Evolutionary conservation across 768 basidiomycete genomes (phyloP).

Genomic region (Boletus sp.): DNA sequence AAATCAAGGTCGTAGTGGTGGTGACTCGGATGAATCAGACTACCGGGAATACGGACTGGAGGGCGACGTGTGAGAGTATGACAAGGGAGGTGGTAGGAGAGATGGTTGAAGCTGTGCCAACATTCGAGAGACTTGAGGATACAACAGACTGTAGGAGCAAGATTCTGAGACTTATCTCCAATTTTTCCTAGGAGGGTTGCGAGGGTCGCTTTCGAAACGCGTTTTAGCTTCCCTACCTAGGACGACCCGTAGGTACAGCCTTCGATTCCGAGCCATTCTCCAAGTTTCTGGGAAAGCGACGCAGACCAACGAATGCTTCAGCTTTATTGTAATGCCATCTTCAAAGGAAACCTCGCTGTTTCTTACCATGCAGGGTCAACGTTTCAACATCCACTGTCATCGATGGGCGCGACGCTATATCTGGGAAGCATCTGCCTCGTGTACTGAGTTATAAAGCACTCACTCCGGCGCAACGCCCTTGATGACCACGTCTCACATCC

Average conservation of each 20-base stretch:
- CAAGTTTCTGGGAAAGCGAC: background rate
- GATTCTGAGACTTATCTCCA: constrained; percentile 4
- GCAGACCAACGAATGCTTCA: background rate
- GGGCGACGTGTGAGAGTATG: background rate
- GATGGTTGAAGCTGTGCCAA: constrained; percentile 6
- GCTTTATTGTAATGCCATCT: background rate
- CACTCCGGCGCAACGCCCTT: constrained; percentile 1
- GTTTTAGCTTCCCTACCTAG: background rate
- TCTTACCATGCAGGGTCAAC: background rate
- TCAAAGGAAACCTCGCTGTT: background rate
- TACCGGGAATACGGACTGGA: constrained; percentile 2
- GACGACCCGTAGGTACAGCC: background rate
- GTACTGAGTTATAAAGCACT: constrained; percentile 5
- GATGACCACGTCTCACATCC: background rate
- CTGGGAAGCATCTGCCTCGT: constrained; percentile 21
- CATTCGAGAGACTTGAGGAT: constrained; percentile 1
- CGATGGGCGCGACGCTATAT: constrained; percentile 12
- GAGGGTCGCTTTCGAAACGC: background rate
- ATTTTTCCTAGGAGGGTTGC: background rate
- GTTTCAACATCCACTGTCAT: background rate
- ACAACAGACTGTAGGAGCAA: background rate
- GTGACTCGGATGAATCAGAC: constrained; percentile 9
- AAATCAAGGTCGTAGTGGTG: constrained; percentile 10
- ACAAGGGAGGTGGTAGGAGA: background rate
- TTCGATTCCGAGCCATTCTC: background rate